Evolutionary conservation across 148 eudicot genomes (phyloP).

Genomic region (Rhododendron molle): DNA sequence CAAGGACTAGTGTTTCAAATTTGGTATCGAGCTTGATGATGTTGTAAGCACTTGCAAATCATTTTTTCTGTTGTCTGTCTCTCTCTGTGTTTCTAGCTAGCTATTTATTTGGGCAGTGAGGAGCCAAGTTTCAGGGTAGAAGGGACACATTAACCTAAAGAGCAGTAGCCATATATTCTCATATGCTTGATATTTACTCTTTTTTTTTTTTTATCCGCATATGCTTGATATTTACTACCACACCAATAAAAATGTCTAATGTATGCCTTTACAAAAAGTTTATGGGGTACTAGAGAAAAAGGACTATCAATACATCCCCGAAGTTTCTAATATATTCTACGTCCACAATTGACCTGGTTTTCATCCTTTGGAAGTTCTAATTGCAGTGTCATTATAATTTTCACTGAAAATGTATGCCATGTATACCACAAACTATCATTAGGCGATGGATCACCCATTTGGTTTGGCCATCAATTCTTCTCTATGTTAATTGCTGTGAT

Average conservation of each 20-base stretch:
- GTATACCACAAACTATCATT: not conserved
- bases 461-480: not conserved
- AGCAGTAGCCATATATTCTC: not conserved
- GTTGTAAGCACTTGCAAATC: conserved; percentile 40
- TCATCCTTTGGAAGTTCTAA: not conserved
- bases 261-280: not conserved
- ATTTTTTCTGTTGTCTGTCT: not conserved
- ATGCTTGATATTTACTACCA: not conserved
- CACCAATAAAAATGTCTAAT: not conserved
- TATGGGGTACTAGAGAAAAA: not conserved
- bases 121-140: not conserved
- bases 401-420: not conserved
- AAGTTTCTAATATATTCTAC: not conserved
- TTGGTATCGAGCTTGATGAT: conserved; percentile 98
- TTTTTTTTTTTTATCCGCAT: not conserved
- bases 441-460: not conserved
- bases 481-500: not conserved
- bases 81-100: not conserved
- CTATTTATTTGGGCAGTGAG: not conserved
- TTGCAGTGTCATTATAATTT: not conserved
- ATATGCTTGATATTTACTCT: not conserved
- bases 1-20: conserved; percentile 75
- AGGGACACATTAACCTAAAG: not conserved
- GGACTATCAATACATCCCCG: not conserved
- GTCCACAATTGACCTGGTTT: not conserved